phyloP scores from a whole-genome alignment of 169 alveolate genomes.

The Plasmodium inui region DNA sequence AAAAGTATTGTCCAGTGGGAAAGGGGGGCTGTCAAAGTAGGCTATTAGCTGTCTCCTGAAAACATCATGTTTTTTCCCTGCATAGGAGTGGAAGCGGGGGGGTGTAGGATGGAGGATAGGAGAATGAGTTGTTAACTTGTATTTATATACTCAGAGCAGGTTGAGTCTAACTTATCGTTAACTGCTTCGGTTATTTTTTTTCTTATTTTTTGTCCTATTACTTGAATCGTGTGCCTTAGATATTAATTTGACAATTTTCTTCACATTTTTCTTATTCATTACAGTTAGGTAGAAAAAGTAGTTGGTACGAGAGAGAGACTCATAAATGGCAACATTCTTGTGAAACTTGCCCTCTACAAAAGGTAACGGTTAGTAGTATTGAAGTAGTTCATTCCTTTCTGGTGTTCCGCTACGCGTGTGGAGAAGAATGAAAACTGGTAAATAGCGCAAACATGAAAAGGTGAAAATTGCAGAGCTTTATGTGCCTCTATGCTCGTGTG shows the following conservation, averaged over 20 bases:
- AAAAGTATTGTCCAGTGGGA: slow-evolving; percentile 24
- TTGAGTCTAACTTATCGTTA: neutral
- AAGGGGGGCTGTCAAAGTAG: slow-evolving; percentile 32
- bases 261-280: slow-evolving; percentile 48
- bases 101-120: neutral
- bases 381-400: neutral
- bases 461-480: neutral
- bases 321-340: slow-evolving; percentile 51
- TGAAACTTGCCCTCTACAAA: slow-evolving; percentile 62
- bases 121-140: neutral
- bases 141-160: neutral
- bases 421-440: neutral
- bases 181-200: neutral
- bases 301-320: slow-evolving; percentile 68
- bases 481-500: neutral
- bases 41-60: slow-evolving; percentile 35
- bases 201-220: neutral
- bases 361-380: neutral
- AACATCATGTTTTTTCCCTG: slow-evolving; percentile 35
- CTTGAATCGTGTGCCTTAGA: slow-evolving; percentile 28
- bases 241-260: slow-evolving; percentile 21
- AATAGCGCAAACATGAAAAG: neutral
- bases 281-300: slow-evolving; percentile 44
- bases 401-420: neutral
- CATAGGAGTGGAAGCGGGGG: neutral